Evolutionary conservation across 208 protist species (phyloP).

Genomic region (Histomonas meleagridis): DNA sequence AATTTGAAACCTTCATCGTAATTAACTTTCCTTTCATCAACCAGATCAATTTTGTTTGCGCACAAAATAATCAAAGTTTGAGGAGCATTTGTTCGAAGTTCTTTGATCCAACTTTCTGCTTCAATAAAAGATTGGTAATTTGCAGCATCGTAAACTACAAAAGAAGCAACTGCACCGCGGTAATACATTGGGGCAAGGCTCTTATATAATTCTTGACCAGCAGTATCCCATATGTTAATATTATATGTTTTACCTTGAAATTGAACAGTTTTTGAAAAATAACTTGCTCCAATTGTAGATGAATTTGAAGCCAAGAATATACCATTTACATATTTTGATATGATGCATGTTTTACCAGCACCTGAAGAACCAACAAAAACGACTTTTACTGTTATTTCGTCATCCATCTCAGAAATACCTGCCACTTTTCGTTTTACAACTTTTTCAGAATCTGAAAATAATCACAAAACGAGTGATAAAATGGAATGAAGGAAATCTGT

Average conservation of each 20-base stretch:
- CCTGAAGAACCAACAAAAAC: slow-evolving; percentile 15
- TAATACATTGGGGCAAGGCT: not conserved
- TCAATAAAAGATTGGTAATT: not conserved
- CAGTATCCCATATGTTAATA: not conserved
- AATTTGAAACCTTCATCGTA: not conserved
- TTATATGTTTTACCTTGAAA: not conserved
- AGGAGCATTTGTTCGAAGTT: not conserved
- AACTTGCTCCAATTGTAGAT: not conserved
- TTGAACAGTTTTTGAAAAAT: not conserved
- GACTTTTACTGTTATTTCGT: no score
- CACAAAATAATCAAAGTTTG: not conserved
- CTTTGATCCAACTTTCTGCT: not conserved
- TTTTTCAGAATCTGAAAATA: no score
- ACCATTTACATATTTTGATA: not conserved
- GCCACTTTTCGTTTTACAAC: no score
- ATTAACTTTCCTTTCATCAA: not conserved
- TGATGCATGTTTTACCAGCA: slow-evolving; percentile 19
- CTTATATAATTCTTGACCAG: not conserved
- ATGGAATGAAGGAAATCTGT: no score
- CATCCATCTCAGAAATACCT: no score
- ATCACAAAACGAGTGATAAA: no score
- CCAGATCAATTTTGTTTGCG: not conserved
- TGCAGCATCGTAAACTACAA: not conserved
- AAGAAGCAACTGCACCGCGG: not conserved
- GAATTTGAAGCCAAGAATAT: not conserved